A percentile compares a stretch with the other conserved stretches of the same genome.
phyloP scores from a whole-genome alignment of 176 grass and related monocot genomes.

The Puccinellia tenuiflora region DNA sequence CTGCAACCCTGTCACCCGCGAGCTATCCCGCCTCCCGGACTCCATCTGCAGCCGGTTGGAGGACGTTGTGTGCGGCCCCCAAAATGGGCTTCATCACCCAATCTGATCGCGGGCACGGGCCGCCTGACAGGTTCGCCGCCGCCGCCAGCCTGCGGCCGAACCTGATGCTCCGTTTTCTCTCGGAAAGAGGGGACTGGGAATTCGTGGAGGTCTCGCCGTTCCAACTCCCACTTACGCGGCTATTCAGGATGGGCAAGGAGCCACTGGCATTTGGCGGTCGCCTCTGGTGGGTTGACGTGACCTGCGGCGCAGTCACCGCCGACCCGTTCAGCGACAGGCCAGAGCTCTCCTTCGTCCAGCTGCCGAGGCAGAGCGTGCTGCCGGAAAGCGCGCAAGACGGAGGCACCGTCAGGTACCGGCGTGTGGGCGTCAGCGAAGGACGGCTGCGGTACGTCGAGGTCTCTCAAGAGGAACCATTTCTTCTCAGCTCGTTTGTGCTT shows the following conservation, averaged over 20 bases:
- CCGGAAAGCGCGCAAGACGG: background rate
- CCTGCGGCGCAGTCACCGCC: background rate
- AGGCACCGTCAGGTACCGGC: background rate
- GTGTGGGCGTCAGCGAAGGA: constrained; percentile 13
- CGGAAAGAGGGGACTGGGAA: constrained; percentile 21
- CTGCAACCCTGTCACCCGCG: constrained; percentile 18
- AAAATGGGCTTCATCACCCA: background rate
- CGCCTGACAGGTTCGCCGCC: background rate
- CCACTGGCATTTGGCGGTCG: constrained; percentile 1
- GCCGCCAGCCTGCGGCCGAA: background rate
- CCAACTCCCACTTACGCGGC: background rate
- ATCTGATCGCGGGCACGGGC: background rate
- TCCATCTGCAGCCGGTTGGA: background rate
- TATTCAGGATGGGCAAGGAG: background rate
- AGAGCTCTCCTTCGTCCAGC: constrained; percentile 5
- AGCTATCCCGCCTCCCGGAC: constrained; percentile 28
- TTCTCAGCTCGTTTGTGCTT: constrained; percentile 18
- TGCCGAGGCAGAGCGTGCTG: background rate
- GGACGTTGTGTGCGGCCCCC: background rate
- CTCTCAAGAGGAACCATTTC: background rate
- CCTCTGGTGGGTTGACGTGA: background rate
- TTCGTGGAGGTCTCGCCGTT: background rate
- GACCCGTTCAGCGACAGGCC: background rate
- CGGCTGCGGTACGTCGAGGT: constrained; percentile 29
- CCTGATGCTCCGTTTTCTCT: constrained; percentile 15